A percentile compares a stretch with the other conserved stretches of the same genome.
These are phyloP conservation scores for Paecilomyces fulvus DNA, from an alignment of 2,329 filamentous ascomycete genomes.

Conservation along the genomic window DNA sequence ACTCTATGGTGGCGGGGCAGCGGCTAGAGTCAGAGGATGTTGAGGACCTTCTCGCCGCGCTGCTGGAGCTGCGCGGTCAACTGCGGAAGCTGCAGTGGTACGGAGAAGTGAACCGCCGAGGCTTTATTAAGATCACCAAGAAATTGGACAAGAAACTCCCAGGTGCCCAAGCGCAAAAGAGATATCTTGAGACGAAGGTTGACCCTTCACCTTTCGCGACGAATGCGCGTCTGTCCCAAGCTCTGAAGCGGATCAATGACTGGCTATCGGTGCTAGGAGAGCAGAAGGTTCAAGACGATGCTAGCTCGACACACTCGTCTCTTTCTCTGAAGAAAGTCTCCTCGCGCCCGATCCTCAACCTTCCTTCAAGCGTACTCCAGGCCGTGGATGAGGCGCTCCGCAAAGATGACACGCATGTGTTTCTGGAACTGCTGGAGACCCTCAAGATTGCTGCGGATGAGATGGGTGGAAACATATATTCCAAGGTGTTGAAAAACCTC, in stretches of 20 bases:
- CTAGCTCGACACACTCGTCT: conserved; percentile 58
- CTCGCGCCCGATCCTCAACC: conserved; percentile 63
- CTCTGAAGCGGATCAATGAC: conserved; percentile 69
- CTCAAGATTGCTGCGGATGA: conserved; percentile 48
- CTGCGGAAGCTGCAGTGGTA: conserved; percentile 95
- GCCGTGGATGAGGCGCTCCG: conserved; percentile 33
- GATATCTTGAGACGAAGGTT: conserved; percentile 84
- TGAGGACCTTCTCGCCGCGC: conserved; percentile 81
- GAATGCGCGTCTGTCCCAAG: conserved; percentile 50
- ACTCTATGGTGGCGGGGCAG: conserved; percentile 58
- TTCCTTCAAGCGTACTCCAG: conserved; percentile 51
- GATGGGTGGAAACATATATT: conserved; percentile 57
- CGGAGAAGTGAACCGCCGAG: conserved; percentile 87
- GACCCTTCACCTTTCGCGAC: conserved; percentile 82
- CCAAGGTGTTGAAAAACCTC: conserved; percentile 44
- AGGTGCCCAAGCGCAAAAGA: conserved; percentile 65
- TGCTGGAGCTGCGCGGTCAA: conserved; percentile 80
- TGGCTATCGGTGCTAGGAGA: conserved; percentile 82
- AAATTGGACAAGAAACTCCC: conserved; percentile 94
- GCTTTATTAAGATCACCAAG: conserved; percentile 98
- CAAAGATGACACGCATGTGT: conserved; percentile 32
- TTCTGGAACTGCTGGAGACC: conserved; percentile 47
- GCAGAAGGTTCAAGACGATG: conserved; percentile 66
- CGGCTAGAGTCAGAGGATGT: conserved; percentile 79
- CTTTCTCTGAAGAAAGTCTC: conserved; percentile 68